Percentiles rank a stretch among this genome's conserved stretches.
Evolutionary conservation across 1,284 basidiomycete genomes (phyloP).

Genomic region (Anthracocystis panici-leucophaei): DNA sequence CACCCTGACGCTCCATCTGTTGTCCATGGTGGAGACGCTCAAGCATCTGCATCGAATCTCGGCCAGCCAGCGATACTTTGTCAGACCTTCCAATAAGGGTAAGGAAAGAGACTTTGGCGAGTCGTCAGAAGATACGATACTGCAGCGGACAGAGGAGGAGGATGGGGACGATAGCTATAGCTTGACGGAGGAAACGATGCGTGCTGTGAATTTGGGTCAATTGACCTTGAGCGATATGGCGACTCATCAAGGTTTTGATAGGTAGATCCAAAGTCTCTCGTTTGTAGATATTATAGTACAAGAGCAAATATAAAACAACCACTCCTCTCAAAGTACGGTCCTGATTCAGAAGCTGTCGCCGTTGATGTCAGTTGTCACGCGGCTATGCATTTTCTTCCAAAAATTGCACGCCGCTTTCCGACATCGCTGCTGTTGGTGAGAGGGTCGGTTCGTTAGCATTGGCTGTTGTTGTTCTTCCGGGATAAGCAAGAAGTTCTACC

Average conservation of each 20-base stretch:
- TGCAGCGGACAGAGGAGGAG: neutral
- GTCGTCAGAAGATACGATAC: neutral
- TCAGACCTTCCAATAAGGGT: neutral
- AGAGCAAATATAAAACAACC: too few species aligned
- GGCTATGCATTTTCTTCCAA: neutral
- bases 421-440: too few species aligned
- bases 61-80: neutral
- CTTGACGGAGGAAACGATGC: slow-evolving; percentile 18
- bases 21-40: slow-evolving; percentile 37
- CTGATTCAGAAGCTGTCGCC: too few species aligned
- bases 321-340: too few species aligned
- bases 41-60: slow-evolving; percentile 23
- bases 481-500: too few species aligned
- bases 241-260: neutral
- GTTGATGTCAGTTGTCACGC: slow-evolving; percentile 1
- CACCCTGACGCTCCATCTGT: slow-evolving; percentile 23
- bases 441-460: too few species aligned
- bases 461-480: too few species aligned
- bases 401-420: too few species aligned
- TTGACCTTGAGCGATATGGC: slow-evolving; percentile 8
- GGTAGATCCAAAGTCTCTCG: neutral
- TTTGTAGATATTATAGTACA: too few species aligned
- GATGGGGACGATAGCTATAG: slow-evolving; percentile 10
- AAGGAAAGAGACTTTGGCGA: slow-evolving; percentile 7
- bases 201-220: slow-evolving; percentile 14